These are phyloP conservation scores for Fusarium nanum DNA, from an alignment of 2,329 filamentous ascomycete genomes.

Conservation along the genomic window DNA sequence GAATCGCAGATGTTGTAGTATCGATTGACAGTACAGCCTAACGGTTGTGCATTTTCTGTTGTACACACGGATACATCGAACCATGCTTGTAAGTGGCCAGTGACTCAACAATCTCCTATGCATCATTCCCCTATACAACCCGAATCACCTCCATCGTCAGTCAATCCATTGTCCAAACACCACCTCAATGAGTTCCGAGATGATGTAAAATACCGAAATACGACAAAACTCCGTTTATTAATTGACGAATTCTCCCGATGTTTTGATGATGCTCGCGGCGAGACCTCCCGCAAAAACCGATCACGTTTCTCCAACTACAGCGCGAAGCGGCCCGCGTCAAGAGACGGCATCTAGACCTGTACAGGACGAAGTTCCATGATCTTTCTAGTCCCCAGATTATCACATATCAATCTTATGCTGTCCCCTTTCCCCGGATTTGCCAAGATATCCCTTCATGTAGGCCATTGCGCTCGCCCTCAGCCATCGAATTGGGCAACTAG, in stretches of 20 bases:
- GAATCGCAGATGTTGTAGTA: not conserved
- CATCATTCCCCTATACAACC: slow-evolving; percentile 1
- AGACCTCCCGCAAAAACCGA: slow-evolving; percentile 29
- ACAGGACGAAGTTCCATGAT: not conserved
- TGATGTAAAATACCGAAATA: slow-evolving; percentile 26
- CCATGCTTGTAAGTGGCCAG: not conserved
- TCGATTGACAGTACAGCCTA: not conserved
- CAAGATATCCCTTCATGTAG: not conserved
- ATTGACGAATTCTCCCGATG: slow-evolving; percentile 30
- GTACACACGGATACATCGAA: not conserved
- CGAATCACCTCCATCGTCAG: slow-evolving; percentile 15
- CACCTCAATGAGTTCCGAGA: not conserved
- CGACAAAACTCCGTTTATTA: slow-evolving; percentile 27
- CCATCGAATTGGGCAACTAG: slow-evolving; percentile 18
- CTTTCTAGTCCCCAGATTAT: not conserved
- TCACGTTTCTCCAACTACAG: slow-evolving; percentile 34
- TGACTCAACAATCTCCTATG: slow-evolving; percentile 5
- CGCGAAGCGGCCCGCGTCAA: slow-evolving; percentile 9
- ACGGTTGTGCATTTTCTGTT: not conserved
- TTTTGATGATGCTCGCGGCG: slow-evolving; percentile 16
- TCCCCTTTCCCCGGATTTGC: not conserved
- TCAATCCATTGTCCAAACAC: not conserved
- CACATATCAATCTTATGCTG: not conserved
- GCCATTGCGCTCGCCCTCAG: not conserved
- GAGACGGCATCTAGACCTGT: not conserved